Evolutionary conservation across 2,329 filamentous ascomycete genomes (phyloP).

Genomic region (Xylaria digitata): DNA sequence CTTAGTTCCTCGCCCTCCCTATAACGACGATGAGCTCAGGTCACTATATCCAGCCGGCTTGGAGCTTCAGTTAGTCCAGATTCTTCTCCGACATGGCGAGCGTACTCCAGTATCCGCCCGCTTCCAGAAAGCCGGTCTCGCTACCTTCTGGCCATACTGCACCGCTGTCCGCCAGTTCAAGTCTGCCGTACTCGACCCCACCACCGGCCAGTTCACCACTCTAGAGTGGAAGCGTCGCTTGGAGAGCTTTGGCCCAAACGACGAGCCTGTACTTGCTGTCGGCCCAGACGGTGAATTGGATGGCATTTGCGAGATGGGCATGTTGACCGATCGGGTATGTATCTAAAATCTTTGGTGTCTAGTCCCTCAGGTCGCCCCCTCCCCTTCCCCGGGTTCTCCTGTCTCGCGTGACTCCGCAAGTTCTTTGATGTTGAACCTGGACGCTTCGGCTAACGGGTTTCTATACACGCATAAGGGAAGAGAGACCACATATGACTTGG

Average conservation of each 20-base stretch:
- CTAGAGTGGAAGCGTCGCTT: slow-evolving; percentile 76
- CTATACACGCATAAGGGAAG: slow-evolving; percentile 63
- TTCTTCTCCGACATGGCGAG: slow-evolving; percentile 83
- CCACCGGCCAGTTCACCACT: slow-evolving; percentile 55
- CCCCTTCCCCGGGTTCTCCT: too few relatives aligned
- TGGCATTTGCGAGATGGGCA: slow-evolving; percentile 80
- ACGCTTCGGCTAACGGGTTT: too few relatives aligned
- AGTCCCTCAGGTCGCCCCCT: too few relatives aligned
- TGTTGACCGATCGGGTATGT: slow-evolving; percentile 70
- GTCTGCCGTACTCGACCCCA: slow-evolving; percentile 60
- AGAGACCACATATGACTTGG: slow-evolving; percentile 76
- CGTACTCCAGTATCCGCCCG: slow-evolving; percentile 88
- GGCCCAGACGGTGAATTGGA: slow-evolving; percentile 79
- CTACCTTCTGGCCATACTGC: slow-evolving; percentile 89
- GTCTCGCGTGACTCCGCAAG: too few relatives aligned
- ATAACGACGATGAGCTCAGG: slow-evolving; percentile 82
- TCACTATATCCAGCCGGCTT: slow-evolving; percentile 83
- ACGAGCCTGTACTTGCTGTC: slow-evolving; percentile 75
- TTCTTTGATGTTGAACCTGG: too few relatives aligned
- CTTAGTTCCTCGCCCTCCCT: slow-evolving; percentile 77
- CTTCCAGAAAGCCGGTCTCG: slow-evolving; percentile 81
- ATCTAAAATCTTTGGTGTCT: too few relatives aligned
- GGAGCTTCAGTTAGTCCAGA: slow-evolving; percentile 88
- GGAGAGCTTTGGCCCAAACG: slow-evolving; percentile 80
- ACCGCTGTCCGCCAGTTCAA: slow-evolving; percentile 77